Base-by-base conservation (phyloP, 139 green algal species). In the Axilococcus clingmanii region DNA sequence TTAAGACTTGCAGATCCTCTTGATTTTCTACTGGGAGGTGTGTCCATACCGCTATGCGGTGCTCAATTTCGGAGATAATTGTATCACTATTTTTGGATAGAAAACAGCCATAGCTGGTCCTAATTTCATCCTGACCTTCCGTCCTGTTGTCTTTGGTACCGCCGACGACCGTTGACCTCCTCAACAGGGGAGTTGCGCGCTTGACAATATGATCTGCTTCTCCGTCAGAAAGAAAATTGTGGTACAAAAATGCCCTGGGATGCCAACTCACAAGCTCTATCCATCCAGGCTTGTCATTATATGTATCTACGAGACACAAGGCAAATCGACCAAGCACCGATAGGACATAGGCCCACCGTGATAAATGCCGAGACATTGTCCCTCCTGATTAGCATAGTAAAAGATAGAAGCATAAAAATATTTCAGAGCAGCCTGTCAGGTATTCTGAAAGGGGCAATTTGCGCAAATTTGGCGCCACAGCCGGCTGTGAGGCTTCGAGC, bases 1-100 rank as follows among this genome's bases (percentile, higher is more conserved):
- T 30, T 16, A 88, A 48, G 36, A 82, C 76, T 62, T 88, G 80
- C 16, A 89, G 80, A 17, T 72, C 63, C 49, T 89, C 80, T 9
- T 57, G 58, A n/a, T 76, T 9, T 14, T 58, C 52, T 14, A 72
- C 61, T 1, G 79, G 79, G 23, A 89, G 28, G 35, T 78, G 75
- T 20, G 70, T 82, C 79, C 79, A 88, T 48, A 79, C 59, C 4
- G 72, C 66, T 20, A 86, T 71, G 8, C 65, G 62, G 11, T 71
- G 33, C 63, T 88, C 78, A 8, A 88, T 66, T 0, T 48, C 61
- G 7, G 57, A 59, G 29, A 88, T 69, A 1, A 77, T 38, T 2
- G 68, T 32, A 30, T 77, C 66, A 49, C 83, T 60, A 0, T 55
- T 71, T 0, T 63, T 65, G 30, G 68, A 73, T 15, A 84, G 70